Base-by-base conservation (phyloP, 1,284 basidiomycete species). In the Malassezia furfur region DNA sequence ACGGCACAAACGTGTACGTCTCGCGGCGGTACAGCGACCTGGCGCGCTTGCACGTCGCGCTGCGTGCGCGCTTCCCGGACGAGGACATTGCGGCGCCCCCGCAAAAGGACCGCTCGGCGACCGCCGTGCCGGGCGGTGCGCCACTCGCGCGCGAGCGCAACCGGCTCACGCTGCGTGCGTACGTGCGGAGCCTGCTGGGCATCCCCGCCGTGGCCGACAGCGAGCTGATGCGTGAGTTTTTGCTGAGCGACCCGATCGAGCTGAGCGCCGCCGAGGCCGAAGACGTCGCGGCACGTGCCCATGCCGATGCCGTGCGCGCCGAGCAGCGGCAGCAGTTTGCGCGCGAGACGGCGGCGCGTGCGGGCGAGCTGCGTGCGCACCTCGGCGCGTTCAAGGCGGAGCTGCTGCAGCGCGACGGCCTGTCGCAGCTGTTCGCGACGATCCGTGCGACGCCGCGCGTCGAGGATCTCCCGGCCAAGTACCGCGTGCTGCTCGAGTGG, bases 1-100 rank as follows among this genome's bases (percentile, higher is more conserved):
- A 40, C 11, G 25, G 41, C 8, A 31, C 39, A 10, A 21, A 36
- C 8, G 81, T 89, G 4, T 91, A 83, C 72, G 93, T 96, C 2
- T 88, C 89, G 1, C 81, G 94, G 56, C 80, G 94, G 61, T 93
- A 98, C 72, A 91, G 93, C 12, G 93, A 98, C 72, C 96, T 98
- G 76, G 85, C 80, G 66, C 52, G 56, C 15, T 60, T 74, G 10
- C 66, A 68, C 37, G 62, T 72, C 14, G 64, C 67, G 14, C 59
- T 74, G 25, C 52, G 60, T 6, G 57, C 67, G 7, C 62, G 65
- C 46, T 66, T 60, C 45, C 71, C 71, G 1, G 65, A 65, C 6
- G 65, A 68, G 46, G 68, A 62, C 19, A 47, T 67, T 32, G 57
- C 61, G 5, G 60, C 54, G 7, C 62, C 68, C 2, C 70, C 70